phyloP scores from a whole-genome alignment of 2,329 filamentous ascomycete genomes.

The Aspergillus clavatus region DNA sequence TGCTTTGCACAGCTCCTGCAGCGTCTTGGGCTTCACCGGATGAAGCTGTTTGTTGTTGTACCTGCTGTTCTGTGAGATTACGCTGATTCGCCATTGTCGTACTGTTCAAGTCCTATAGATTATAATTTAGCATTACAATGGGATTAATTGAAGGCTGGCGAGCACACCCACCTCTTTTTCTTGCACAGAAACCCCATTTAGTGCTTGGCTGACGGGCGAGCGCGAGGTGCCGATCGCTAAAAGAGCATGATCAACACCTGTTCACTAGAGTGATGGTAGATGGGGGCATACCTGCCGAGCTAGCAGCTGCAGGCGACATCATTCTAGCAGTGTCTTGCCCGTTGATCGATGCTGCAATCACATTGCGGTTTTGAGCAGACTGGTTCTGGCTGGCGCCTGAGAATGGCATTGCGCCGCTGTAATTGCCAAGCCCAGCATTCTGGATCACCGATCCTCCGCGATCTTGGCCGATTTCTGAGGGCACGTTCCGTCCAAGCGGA shows the following conservation, averaged over 20 bases:
- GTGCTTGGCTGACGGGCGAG: constrained; percentile 40
- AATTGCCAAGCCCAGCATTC: constrained; percentile 43
- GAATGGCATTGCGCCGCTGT: constrained; percentile 39
- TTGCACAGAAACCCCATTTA: constrained; percentile 40
- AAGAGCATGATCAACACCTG: constrained; percentile 14
- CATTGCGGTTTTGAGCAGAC: constrained; percentile 27
- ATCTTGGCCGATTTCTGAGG: constrained; percentile 49
- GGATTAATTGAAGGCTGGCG: neutral
- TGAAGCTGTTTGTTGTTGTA: constrained; percentile 32
- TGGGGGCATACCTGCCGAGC: constrained; percentile 24
- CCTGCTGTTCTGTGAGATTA: constrained; percentile 33
- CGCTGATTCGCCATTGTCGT: constrained; percentile 31
- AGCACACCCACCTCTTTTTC: constrained; percentile 37
- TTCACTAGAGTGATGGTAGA: neutral
- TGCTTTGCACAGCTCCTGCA: constrained; percentile 27
- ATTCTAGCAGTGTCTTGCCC: constrained; percentile 33
- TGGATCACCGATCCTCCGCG: constrained; percentile 49
- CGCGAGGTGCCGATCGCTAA: constrained; percentile 36
- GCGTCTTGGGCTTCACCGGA: constrained; percentile 33
- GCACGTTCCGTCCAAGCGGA: constrained; percentile 51
- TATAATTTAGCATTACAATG: constrained; percentile 6
- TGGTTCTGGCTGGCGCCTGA: constrained; percentile 41
- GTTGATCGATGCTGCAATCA: constrained; percentile 33
- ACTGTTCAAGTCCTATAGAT: constrained; percentile 33
- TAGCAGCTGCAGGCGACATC: constrained; percentile 31